Conservation (phyloP, 768 basidiomycete genomes). For the Pulveroboletus sp. region DNA sequence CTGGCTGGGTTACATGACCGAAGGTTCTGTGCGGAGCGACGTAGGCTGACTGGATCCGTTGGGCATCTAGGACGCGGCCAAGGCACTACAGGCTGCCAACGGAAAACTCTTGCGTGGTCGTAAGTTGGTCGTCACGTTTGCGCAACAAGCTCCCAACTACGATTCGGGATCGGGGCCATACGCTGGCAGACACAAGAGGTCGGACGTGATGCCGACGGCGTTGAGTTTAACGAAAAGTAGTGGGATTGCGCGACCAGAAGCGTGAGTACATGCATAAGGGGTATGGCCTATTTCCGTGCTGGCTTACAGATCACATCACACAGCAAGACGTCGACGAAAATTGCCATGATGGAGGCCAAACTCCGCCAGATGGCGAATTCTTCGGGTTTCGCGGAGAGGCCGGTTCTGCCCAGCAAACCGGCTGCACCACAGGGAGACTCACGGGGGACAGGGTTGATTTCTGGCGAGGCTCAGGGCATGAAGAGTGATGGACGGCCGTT, state of each 20-base stretch:
- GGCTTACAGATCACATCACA: conserved; percentile 5
- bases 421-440: background rate
- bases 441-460: background rate
- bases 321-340: conserved; percentile 76
- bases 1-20: conserved; percentile 16
- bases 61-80: conserved; percentile 71
- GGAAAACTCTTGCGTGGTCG: conserved; percentile 82
- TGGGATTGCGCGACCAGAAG: conserved; percentile 42
- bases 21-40: conserved; percentile 12
- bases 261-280: conserved; percentile 31
- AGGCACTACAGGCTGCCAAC: conserved; percentile 67
- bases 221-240: conserved; percentile 82
- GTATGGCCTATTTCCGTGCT: conserved; percentile 3
- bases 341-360: conserved; percentile 95
- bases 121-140: conserved; percentile 86
- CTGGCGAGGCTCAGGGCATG: background rate
- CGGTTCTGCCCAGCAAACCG: conserved; percentile 23
- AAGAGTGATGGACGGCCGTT: background rate
- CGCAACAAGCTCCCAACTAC: conserved; percentile 69
- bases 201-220: conserved; percentile 74
- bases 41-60: conserved; percentile 20
- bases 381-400: conserved; percentile 16
- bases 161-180: conserved; percentile 27
- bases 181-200: conserved; percentile 37
- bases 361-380: conserved; percentile 66